phyloP scores from a whole-genome alignment of 495 filamentous ascomycete species.

The Penicillium steckii region DNA sequence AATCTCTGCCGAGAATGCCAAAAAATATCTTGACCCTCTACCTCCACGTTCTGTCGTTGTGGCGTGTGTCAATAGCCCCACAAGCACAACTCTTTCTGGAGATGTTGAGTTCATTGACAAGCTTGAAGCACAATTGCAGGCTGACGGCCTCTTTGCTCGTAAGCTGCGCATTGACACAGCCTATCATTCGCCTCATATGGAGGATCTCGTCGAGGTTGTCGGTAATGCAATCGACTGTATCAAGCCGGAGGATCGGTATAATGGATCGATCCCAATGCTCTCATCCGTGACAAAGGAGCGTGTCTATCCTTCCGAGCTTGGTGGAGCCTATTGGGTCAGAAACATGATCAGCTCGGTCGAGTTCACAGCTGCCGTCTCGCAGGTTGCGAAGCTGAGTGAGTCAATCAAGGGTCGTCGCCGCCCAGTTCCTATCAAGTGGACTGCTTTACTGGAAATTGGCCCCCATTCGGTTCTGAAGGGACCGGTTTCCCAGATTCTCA shows the following conservation, averaged over 20 bases:
- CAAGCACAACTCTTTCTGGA: conserved; percentile 46
- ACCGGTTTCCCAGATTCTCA: conserved; percentile 58
- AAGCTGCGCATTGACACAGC: conserved; percentile 50
- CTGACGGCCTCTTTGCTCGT: conserved; percentile 37
- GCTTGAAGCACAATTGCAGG: conserved; percentile 27
- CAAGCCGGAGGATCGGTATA: conserved; percentile 12
- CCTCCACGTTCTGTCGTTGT: conserved; percentile 22
- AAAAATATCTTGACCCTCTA: conserved; percentile 17
- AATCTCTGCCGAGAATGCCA: conserved; percentile 15
- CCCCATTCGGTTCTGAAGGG: conserved; percentile 60
- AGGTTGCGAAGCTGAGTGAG: conserved; percentile 16
- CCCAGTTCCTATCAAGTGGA: conserved; percentile 16
- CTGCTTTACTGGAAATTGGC: conserved; percentile 50
- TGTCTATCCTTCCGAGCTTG: conserved; percentile 19
- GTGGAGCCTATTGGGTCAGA: conserved; percentile 38
- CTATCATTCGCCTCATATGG: conserved; percentile 55
- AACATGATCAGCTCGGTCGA: conserved; percentile 44
- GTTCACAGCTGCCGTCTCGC: conserved; percentile 35
- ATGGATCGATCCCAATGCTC: conserved; percentile 28
- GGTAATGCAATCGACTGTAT: conserved; percentile 19
- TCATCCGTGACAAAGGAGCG: conserved; percentile 35
- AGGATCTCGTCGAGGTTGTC: conserved; percentile 17
- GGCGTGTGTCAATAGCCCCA: conserved; percentile 47
- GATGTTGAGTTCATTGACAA: conserved; percentile 33
- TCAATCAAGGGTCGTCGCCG: conserved; percentile 22